phyloP scores from a whole-genome alignment of 331 rosid species.

The Quercus lobata region DNA sequence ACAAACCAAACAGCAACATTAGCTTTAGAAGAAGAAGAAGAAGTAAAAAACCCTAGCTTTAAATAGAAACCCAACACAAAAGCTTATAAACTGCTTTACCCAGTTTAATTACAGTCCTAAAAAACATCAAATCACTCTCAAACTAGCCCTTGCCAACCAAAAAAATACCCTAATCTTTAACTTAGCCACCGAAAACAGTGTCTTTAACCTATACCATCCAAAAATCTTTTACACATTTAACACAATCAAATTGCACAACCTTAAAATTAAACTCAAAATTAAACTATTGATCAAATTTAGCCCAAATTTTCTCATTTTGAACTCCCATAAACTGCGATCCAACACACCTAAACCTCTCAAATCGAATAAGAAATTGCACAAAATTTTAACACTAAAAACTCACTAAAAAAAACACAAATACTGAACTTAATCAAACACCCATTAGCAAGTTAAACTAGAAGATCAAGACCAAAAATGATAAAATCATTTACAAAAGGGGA shows the following conservation, averaged over 20 bases:
- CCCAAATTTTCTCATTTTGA: not conserved
- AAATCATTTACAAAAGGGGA: not conserved
- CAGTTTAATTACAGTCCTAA: not conserved
- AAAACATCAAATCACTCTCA: constrained; percentile 9
- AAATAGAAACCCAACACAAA: constrained; percentile 3
- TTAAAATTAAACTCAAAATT: constrained; percentile 1
- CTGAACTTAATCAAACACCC: constrained; percentile 9
- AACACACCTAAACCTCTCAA: constrained; percentile 11
- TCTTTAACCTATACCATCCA: not conserved
- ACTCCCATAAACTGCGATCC: constrained; percentile 1
- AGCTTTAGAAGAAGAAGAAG: constrained; percentile 19
- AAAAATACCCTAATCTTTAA: constrained; percentile 43
- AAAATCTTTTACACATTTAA: not conserved
- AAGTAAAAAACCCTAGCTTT: constrained; percentile 13
- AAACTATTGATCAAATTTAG: not conserved
- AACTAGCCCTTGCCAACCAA: not conserved
- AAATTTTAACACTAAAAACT: constrained; percentile 6
- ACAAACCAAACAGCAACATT: constrained; percentile 23
- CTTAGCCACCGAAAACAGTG: constrained; percentile 1
- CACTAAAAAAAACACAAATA: constrained; percentile 1
- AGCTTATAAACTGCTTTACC: not conserved
- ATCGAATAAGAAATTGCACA: not conserved
- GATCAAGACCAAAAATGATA: constrained; percentile 25
- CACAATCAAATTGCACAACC: constrained; percentile 1
- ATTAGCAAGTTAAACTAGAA: constrained; percentile 10